These are phyloP conservation scores for Kazachstania viticola DNA, from an alignment of 805 yeast genomes.

Conservation along the genomic window DNA sequence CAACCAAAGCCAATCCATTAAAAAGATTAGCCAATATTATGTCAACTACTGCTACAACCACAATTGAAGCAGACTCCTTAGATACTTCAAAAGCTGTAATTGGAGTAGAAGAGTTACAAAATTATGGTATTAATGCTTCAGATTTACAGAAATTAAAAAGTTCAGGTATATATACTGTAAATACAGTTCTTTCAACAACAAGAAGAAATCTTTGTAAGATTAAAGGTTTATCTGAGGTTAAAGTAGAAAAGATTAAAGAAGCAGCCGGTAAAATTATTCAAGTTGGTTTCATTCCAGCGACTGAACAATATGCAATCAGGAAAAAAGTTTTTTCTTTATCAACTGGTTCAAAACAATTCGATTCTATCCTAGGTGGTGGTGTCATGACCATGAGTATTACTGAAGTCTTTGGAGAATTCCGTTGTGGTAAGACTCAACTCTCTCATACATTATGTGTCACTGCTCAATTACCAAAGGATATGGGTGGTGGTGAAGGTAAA, in stretches of 20 bases:
- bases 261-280: conserved; percentile 58
- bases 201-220: conserved; percentile 53
- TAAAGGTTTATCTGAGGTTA: conserved; percentile 64
- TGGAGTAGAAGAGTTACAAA: conserved; percentile 41
- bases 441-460: conserved; percentile 73
- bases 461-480: conserved; percentile 52
- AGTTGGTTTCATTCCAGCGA: conserved; percentile 65
- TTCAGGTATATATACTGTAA: conserved; percentile 57
- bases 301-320: conserved; percentile 53
- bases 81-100: conserved; percentile 22
- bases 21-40: too few species aligned
- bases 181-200: conserved; percentile 47
- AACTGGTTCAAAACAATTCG: conserved; percentile 62
- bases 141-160: conserved; percentile 58
- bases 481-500: conserved; percentile 78
- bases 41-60: conserved; percentile 5
- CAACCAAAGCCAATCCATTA: too few species aligned
- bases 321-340: conserved; percentile 53
- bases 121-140: conserved; percentile 59
- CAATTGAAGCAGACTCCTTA: conserved; percentile 9
- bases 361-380: conserved; percentile 63
- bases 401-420: conserved; percentile 69
- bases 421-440: conserved; percentile 76
- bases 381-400: conserved; percentile 67
- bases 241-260: conserved; percentile 64